phyloP scores from a whole-genome alignment of 2,329 filamentous ascomycete genomes.

The Verticillium nubilum region DNA sequence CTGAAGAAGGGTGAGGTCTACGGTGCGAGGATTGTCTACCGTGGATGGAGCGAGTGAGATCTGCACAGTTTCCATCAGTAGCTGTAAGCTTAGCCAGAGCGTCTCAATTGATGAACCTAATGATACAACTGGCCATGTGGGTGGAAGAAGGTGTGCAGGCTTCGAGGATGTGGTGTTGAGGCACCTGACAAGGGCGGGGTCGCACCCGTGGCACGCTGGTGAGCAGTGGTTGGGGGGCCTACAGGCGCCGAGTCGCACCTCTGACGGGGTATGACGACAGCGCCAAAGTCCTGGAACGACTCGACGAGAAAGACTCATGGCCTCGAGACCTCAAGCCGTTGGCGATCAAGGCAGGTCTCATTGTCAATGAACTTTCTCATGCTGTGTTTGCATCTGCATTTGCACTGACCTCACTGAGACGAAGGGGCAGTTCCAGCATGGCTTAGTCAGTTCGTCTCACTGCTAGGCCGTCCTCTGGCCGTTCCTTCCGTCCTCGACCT shows the following conservation, averaged over 20 bases:
- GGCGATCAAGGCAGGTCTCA: not conserved
- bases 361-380: no score
- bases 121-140: not conserved
- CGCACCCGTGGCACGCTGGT: not conserved
- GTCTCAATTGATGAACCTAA: not conserved
- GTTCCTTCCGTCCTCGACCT: not conserved
- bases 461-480: not conserved
- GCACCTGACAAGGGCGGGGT: not conserved
- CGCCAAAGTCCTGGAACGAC: not conserved
- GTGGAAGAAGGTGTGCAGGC: not conserved
- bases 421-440: not conserved
- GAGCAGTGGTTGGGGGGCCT: not conserved
- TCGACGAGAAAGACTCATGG: not conserved
- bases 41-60: conserved; percentile 66
- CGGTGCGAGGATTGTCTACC: conserved; percentile 77
- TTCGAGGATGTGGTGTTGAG: not conserved
- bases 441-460: not conserved
- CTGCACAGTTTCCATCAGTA: not conserved
- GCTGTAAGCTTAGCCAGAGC: not conserved
- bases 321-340: not conserved
- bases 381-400: not conserved
- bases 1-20: conserved; percentile 82
- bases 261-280: not conserved
- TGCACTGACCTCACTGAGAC: not conserved
- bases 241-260: not conserved